Conservation (phyloP, 2,329 filamentous ascomycete genomes). For the Claviceps spartinae region DNA sequence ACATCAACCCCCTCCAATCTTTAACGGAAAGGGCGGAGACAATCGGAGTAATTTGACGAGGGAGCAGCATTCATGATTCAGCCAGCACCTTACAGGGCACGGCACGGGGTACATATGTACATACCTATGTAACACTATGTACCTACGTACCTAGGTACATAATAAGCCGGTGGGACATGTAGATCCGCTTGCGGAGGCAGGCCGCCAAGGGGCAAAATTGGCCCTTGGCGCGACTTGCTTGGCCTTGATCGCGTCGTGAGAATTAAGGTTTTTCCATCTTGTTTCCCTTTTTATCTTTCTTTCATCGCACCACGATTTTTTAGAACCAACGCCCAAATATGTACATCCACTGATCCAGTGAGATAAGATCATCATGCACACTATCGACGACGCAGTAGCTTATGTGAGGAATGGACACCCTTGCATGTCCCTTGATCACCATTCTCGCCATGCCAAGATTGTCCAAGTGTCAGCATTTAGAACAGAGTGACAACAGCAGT, state of each 20-base stretch:
- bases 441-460: neutral
- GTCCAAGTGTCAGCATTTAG: neutral
- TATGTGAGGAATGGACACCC: neutral
- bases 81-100: too few relatives aligned
- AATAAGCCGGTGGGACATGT: neutral
- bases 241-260: neutral
- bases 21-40: neutral
- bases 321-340: neutral
- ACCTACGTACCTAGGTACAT: too few relatives aligned
- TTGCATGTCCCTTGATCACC: neutral
- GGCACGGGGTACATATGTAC: too few relatives aligned
- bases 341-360: too few relatives aligned
- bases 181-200: neutral
- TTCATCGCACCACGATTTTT: neutral
- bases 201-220: neutral
- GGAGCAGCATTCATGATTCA: neutral
- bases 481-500: neutral
- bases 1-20: neutral
- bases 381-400: neutral
- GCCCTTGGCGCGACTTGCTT: neutral
- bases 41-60: conserved; percentile 1
- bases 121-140: too few relatives aligned
- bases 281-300: neutral
- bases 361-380: neutral
- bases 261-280: neutral